Conservation (phyloP, 768 basidiomycete genomes). For the Rhodotorula diobovata region DNA sequence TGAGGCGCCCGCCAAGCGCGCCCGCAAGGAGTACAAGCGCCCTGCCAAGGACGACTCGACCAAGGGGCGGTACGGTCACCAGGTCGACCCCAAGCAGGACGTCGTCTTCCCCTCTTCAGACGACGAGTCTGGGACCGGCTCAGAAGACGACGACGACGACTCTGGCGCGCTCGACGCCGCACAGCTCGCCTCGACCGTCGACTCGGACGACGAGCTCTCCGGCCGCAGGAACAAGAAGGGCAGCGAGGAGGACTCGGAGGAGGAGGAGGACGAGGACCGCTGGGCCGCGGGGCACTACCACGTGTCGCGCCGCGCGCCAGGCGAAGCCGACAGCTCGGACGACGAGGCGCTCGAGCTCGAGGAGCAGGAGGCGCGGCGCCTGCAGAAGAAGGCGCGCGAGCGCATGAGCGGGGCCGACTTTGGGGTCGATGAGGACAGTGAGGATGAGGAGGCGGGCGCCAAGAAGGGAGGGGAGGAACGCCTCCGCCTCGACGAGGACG, state of each 20-base stretch:
- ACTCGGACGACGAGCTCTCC: background rate
- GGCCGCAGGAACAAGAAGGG: background rate
- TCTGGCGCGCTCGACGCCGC: background rate
- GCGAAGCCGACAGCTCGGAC: constrained; percentile 37
- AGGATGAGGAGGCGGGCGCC: background rate
- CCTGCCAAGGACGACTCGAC: constrained; percentile 32
- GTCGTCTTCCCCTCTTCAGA: constrained; percentile 20
- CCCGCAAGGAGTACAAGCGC: background rate
- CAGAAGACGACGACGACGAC: constrained; percentile 32
- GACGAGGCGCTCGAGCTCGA: constrained; percentile 41
- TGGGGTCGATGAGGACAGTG: constrained; percentile 18
- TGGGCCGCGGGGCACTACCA: constrained; percentile 38
- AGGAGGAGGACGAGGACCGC: constrained; percentile 27
- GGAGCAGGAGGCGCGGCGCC: constrained; percentile 37
- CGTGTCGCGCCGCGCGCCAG: constrained; percentile 29
- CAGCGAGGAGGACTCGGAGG: background rate
- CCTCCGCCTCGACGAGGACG: background rate
- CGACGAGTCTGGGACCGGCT: background rate
- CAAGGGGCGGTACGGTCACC: constrained; percentile 48
- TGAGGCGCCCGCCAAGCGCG: constrained; percentile 15
- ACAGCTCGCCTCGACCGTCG: background rate
- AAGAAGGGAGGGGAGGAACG: constrained; percentile 12
- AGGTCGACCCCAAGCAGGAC: constrained; percentile 39
- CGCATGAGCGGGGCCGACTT: constrained; percentile 32
- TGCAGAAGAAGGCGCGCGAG: constrained; percentile 36